Percentiles rank a stretch among this genome's conserved stretches.
phyloP scores from a whole-genome alignment of 805 yeast species.

The Spathaspora hagerdaliae region DNA sequence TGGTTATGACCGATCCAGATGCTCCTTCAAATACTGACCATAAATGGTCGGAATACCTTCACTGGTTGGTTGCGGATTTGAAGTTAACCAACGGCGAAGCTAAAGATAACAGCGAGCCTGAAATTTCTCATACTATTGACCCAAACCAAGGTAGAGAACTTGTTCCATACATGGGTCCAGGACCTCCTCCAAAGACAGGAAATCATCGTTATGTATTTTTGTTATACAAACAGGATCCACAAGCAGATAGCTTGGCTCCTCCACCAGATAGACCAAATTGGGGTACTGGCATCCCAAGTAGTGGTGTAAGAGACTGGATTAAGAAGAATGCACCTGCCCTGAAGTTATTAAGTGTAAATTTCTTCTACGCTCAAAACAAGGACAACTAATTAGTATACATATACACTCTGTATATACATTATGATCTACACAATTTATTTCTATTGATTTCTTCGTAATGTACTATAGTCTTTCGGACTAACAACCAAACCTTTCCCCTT shows the following conservation, averaged over 20 bases:
- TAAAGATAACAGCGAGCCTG: constrained; percentile 13
- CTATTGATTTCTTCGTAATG: constrained; percentile 5
- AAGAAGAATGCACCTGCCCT: constrained; percentile 49
- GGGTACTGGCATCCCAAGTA: constrained; percentile 83
- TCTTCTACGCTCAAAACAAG: constrained; percentile 72
- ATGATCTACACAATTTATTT: not conserved
- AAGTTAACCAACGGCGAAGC: constrained; percentile 32
- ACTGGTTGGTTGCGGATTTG: constrained; percentile 62
- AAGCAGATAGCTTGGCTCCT: constrained; percentile 35
- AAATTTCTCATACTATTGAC: constrained; percentile 26
- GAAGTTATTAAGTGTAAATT: constrained; percentile 71
- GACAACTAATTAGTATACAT: constrained; percentile 7
- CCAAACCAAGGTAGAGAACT: constrained; percentile 37
- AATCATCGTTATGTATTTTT: constrained; percentile 83
- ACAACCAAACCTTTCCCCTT: constrained; percentile 91
- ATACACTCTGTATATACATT: not conserved
- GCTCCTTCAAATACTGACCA: constrained; percentile 82
- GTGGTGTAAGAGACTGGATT: constrained; percentile 77
- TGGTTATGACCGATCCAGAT: constrained; percentile 89
- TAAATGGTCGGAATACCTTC: constrained; percentile 86
- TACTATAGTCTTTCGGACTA: constrained; percentile 71
- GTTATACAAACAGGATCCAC: constrained; percentile 62
- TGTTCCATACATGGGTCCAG: constrained; percentile 73
- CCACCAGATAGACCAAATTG: constrained; percentile 63
- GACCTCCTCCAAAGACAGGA: constrained; percentile 84